Conservation (phyloP, 768 basidiomycete genomes). For the Trametes maxima region DNA sequence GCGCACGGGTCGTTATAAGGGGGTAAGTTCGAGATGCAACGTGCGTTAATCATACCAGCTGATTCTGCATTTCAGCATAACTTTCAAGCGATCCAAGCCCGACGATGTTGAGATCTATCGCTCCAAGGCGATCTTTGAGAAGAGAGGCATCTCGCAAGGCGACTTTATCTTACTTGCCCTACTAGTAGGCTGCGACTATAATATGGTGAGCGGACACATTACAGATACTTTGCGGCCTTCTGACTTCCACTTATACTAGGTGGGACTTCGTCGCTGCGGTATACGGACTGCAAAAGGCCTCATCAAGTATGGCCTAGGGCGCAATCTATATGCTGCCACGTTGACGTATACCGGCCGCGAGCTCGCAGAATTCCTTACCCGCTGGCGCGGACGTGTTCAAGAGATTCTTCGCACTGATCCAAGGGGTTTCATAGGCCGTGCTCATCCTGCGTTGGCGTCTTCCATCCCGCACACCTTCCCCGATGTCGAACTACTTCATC, state of each 20-base stretch:
- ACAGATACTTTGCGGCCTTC: neutral
- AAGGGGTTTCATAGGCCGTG: neutral
- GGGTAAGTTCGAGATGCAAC: constrained; percentile 34
- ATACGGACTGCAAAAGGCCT: neutral
- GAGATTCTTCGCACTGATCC: neutral
- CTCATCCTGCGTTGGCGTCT: neutral
- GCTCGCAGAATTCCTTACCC: neutral
- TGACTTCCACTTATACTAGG: neutral
- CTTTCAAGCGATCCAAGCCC: neutral
- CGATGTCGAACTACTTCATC: neutral
- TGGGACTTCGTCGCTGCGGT: neutral
- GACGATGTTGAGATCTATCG: neutral
- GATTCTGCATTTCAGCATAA: neutral
- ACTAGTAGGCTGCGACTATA: neutral
- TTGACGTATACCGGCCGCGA: neutral
- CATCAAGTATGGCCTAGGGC: neutral
- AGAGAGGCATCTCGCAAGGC: neutral
- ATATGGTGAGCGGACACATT: neutral
- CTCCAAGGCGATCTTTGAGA: neutral
- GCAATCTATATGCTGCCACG: neutral
- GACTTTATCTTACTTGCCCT: neutral
- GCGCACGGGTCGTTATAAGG: constrained; percentile 42
- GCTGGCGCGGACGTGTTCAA: neutral
- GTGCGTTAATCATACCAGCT: neutral
- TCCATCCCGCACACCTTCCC: neutral